Base-by-base conservation (phyloP, 495 filamentous ascomycete genomes). In the Evansstolkia leycettana region DNA sequence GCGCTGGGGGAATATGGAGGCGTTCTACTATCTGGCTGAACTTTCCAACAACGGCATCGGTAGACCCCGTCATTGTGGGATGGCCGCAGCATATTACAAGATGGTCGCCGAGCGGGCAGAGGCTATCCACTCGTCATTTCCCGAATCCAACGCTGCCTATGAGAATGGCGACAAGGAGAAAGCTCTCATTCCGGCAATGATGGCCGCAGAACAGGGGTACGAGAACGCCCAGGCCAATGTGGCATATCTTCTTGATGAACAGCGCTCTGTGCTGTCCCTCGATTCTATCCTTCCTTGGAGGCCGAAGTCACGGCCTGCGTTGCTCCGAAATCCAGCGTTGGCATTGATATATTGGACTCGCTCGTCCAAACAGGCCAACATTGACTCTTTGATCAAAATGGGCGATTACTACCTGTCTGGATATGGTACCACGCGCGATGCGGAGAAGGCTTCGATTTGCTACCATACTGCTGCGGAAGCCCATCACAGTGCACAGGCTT, bases 271-370 rank as follows among this genome's bases (percentile, higher is more conserved):
- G 17, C 54, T 82, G 7, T 56, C 71, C 2, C 41, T 82, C 0
- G 49, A 54, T 32, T 54, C 56, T 5, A 33, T 73, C 5, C 37
- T 71, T 2, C 66, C 66, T 12, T 67, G 59, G 49, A 33, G 33
- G 11, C 38, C 43, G 24, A 63, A 65, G 39, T 40, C 50, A 18
- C 57, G 51, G 2, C 54, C 70, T 5, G 52, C 62, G 6, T 54
- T 84, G 12, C 67, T 88, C 12, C 65, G 70, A 32, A 84, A 93
- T 52, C 70, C 83, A 0, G 62, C 72, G 0, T 68, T 95, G 1
- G 89, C 90, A 2, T 64, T 99, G 33, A 83, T 93, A 19, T 90
- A 92, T 60, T 99, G 89, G 89, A 95, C 90, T 3, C 80, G 90
- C 20, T 94, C 89, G 3, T 83, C 90, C 0, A 88, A 87, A 47